Conservation (phyloP, 2,329 filamentous ascomycete genomes). For the Catunica adiposa region DNA sequence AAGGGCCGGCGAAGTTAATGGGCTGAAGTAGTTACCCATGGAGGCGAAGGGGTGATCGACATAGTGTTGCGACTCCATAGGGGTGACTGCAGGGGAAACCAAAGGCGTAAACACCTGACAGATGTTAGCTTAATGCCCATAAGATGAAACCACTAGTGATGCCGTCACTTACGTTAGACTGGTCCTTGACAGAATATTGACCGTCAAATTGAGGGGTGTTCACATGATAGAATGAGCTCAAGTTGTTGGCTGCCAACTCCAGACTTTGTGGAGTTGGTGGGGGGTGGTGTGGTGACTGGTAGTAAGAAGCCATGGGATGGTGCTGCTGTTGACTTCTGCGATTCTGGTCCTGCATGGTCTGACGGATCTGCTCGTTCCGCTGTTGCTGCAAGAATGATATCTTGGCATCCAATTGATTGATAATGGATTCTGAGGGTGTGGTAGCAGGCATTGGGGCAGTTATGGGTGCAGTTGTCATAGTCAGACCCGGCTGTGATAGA, state of each 20-base stretch:
- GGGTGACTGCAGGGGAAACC: constrained; percentile 70
- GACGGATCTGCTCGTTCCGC: constrained; percentile 42
- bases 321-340: constrained; percentile 15
- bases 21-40: constrained; percentile 63
- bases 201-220: constrained; percentile 39
- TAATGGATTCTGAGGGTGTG: constrained; percentile 29
- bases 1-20: constrained; percentile 63
- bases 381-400: constrained; percentile 50
- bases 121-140: constrained; percentile 5
- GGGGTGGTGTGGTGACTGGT: constrained; percentile 36
- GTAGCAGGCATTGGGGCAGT: constrained; percentile 26
- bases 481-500: constrained; percentile 9
- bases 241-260: constrained; percentile 48
- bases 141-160: background rate
- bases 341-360: constrained; percentile 40
- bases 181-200: constrained; percentile 47
- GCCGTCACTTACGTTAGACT: constrained; percentile 32
- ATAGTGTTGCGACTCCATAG: constrained; percentile 51
- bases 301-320: constrained; percentile 29
- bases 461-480: constrained; percentile 24
- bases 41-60: constrained; percentile 43
- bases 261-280: constrained; percentile 70
- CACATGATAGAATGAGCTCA: constrained; percentile 41
- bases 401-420: constrained; percentile 46
- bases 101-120: constrained; percentile 61